phyloP scores from a whole-genome alignment of 2,329 filamentous ascomycete species.

The Stachybotrys chartarum region DNA sequence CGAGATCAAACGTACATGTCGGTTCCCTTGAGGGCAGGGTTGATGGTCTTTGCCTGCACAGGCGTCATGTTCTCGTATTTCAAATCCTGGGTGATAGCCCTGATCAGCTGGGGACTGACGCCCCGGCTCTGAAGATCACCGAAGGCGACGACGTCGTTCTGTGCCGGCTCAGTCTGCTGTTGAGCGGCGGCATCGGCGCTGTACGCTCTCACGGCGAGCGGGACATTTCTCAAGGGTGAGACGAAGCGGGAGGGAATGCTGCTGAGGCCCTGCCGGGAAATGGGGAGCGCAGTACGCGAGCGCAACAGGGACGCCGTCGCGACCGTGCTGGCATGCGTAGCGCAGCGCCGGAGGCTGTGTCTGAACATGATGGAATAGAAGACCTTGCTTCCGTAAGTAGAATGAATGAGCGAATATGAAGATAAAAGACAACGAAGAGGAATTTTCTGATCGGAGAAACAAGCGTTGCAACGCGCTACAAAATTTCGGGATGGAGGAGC shows the following conservation, averaged over 20 bases:
- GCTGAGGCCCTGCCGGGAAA: slow-evolving; percentile 8
- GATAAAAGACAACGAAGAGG: not conserved
- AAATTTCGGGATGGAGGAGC: not conserved
- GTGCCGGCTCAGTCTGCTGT: slow-evolving; percentile 8
- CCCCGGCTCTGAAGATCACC: slow-evolving; percentile 34
- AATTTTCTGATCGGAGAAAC: not conserved
- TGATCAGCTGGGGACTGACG: slow-evolving; percentile 59
- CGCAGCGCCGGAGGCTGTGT: slow-evolving; percentile 31
- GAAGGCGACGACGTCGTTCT: slow-evolving; percentile 30
- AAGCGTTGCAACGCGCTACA: not conserved
- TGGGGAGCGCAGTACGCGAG: slow-evolving; percentile 16
- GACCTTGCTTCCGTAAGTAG: slow-evolving; percentile 1
- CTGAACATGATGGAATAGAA: slow-evolving; percentile 21
- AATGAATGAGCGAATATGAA: slow-evolving; percentile 2
- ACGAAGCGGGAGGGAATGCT: slow-evolving; percentile 9
- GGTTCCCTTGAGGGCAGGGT: slow-evolving; percentile 67
- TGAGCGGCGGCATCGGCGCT: slow-evolving; percentile 29
- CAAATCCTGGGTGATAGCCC: slow-evolving; percentile 65
- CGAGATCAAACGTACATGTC: slow-evolving; percentile 62
- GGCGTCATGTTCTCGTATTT: slow-evolving; percentile 82
- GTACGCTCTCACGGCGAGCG: slow-evolving; percentile 25
- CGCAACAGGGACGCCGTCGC: slow-evolving; percentile 19
- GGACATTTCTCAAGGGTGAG: slow-evolving; percentile 12
- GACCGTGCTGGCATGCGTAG: slow-evolving; percentile 24
- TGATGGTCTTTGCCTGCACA: slow-evolving; percentile 80